Conservation (phyloP, 768 basidiomycete species). For the Clathrus columnatus region DNA sequence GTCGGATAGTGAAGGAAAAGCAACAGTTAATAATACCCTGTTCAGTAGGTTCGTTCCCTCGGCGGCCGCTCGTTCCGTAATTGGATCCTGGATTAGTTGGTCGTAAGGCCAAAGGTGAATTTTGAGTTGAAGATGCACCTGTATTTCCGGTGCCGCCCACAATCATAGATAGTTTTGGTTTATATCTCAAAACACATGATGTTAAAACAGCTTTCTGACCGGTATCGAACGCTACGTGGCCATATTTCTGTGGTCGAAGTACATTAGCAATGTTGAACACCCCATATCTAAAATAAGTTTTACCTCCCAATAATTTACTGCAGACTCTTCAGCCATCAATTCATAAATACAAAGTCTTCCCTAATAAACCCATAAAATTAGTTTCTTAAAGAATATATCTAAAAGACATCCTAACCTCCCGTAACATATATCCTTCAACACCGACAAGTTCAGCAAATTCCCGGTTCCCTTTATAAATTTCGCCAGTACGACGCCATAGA, state of each 20-base stretch:
- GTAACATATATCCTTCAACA: slow-evolving; percentile 77
- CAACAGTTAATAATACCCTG: slow-evolving; percentile 80
- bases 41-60: slow-evolving; percentile 34
- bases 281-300: slow-evolving; percentile 17
- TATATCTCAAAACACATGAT: slow-evolving; percentile 79
- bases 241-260: slow-evolving; percentile 79
- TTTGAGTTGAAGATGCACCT: slow-evolving; percentile 18
- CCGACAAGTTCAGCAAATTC: slow-evolving; percentile 91
- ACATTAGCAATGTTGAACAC: neutral
- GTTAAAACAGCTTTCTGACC: slow-evolving; percentile 88
- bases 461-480: slow-evolving; percentile 97
- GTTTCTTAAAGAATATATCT: neutral
- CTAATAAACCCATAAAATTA: slow-evolving; percentile 23
- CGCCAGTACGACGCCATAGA: slow-evolving; percentile 92
- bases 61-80: slow-evolving; percentile 20
- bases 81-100: slow-evolving; percentile 5
- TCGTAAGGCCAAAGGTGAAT: slow-evolving; percentile 18
- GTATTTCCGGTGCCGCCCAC: slow-evolving; percentile 24
- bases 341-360: slow-evolving; percentile 95
- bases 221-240: slow-evolving; percentile 87
- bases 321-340: slow-evolving; percentile 94
- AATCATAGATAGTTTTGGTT: slow-evolving; percentile 47
- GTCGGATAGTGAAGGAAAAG: slow-evolving; percentile 82
- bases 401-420: slow-evolving; percentile 50
- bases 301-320: slow-evolving; percentile 97